Evolutionary conservation across 2,329 filamentous ascomycete genomes (phyloP), one percentile per base, ranked within the genome.

Genomic region (Fusarium sp.): DNA sequence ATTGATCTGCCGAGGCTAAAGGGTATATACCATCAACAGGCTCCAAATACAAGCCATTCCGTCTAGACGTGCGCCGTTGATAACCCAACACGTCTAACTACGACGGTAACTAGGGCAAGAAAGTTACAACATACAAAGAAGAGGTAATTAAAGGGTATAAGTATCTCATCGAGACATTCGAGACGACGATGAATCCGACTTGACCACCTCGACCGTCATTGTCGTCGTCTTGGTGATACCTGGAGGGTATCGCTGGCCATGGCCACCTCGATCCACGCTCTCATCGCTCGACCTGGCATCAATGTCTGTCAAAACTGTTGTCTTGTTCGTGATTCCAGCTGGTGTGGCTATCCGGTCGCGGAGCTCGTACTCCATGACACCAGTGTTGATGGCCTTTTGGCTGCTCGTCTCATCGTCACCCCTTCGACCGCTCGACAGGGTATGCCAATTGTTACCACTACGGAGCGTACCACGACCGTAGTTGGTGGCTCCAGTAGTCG

Each of bases 191-290:
- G 48, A 13, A 5, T 54, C 56, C 1, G 50, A 27, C 16, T 72
- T 72, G 18, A 66, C 71, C 18, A 79, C 61, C 34, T 79, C 64
- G 3, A 80, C 66, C 2, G 78, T 80, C 2, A 77, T 80, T n/a
- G 76, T 72, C 13, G 72, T 80, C 3, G 80, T 81, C 65, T 80
- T 81, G 10, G 76, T 80, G 5, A 81, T 81, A 1, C 80, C 75
- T 8, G 23, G 16, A 8, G 30, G 56, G 39, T 66, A 69, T 3
- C 52, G 56, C 35, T 66, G 20, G 18, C n/a, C 64, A n/a, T 63
- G 50, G 25, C 63, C 64, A 14, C 62, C n/a, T 39, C 65, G 65
- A 5, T 76, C 65, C 5, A 72, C 32, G 43, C 76, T 77, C 11
- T 80, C 80, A 34, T 78, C 79, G 37, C 78, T 80, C 0, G 68